Base-by-base conservation (phyloP, 176 grass and related monocot genomes). In the Avena sativa region DNA sequence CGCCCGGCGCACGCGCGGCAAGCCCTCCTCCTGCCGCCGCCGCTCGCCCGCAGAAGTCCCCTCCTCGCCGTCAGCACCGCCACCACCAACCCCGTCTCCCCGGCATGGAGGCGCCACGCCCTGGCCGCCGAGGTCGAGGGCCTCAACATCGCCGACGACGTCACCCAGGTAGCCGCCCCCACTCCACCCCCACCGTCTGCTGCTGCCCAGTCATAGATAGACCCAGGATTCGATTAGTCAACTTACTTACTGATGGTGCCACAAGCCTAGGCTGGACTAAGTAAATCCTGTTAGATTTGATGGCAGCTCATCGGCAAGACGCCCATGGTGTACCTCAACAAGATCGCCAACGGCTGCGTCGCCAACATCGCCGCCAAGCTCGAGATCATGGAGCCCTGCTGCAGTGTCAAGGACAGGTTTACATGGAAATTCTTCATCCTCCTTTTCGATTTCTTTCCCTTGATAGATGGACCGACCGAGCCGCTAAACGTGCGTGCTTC, bases 371-470 rank as follows among this genome's bases (percentile, higher is more conserved):
- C 93, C 48, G 96, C 92, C 77, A 98, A 98, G 90, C 96, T 98
- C 21, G 96, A 98, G 93, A 94, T 96, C 79, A 98, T 98, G 96
- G 96, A 98, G 79, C 96, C 96, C 40, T 98, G 96, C 47, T 94
- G 96, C 79, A 98, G 96, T 72, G 96, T 98, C 82, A 98, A 98
- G 90, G 96, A 98, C 80, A 95, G 96, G 96, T 76, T 56, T 94
- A 44, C 62, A 38, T 16, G 3, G 0, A 9, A 47, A 14, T 26
- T 52, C 67, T 6, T 3, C 3, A 6, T 81, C 66, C 19, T 70
- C 62, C 0, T 61, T 80, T 8, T 49, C 44, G 4, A 49, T 61
- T 79, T 10, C 16, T 17, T 51, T 76, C 3, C 1, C 32, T 12
- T 65, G 44, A 64, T 34, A 0, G 53, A 64, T 14, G 1, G 10